Evolutionary conservation across 2,329 filamentous ascomycete genomes (phyloP).

Genomic region (Allantophomopsis lycopodina): DNA sequence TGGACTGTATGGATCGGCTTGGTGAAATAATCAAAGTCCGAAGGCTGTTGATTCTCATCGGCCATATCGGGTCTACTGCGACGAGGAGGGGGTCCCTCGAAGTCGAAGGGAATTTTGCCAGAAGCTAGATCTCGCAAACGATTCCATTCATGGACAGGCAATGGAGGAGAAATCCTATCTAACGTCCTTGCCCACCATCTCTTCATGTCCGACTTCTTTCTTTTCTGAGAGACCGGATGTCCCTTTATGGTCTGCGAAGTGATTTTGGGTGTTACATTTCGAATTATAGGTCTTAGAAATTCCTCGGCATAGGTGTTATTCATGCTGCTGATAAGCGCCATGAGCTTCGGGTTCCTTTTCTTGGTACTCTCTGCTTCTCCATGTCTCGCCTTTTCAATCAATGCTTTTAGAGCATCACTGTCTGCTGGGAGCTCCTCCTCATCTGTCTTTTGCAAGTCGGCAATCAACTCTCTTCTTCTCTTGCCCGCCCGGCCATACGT

Average conservation of each 20-base stretch:
- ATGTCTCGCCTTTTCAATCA: conserved; percentile 4
- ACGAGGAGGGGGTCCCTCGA: conserved; percentile 5
- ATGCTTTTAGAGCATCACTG: conserved; percentile 24
- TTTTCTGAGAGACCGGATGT: conserved; percentile 23
- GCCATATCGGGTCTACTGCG: conserved; percentile 1
- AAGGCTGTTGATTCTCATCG: background rate
- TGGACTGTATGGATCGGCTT: background rate
- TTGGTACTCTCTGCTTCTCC: background rate
- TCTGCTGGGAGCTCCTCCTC: conserved; percentile 22
- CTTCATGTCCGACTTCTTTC: conserved; percentile 27
- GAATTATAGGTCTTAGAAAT: conserved; percentile 4
- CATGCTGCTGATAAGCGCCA: conserved; percentile 12
- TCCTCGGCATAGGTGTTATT: conserved; percentile 5
- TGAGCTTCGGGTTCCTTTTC: conserved; percentile 6
- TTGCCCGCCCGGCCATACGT: conserved; percentile 39
- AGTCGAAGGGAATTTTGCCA: conserved; percentile 14
- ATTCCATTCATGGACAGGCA: conserved; percentile 40
- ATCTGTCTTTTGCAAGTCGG: conserved; percentile 19
- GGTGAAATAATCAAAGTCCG: background rate
- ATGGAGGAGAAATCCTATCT: conserved; percentile 36
- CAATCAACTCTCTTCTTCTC: conserved; percentile 32
- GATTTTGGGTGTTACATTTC: conserved; percentile 19
- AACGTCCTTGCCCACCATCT: conserved; percentile 32
- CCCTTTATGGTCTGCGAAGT: conserved; percentile 35
- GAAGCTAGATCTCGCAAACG: conserved; percentile 30